Evolutionary conservation across 768 basidiomycete genomes (phyloP), one percentile per base, ranked within the genome.

Genomic region (Pleurotus sapidus): DNA sequence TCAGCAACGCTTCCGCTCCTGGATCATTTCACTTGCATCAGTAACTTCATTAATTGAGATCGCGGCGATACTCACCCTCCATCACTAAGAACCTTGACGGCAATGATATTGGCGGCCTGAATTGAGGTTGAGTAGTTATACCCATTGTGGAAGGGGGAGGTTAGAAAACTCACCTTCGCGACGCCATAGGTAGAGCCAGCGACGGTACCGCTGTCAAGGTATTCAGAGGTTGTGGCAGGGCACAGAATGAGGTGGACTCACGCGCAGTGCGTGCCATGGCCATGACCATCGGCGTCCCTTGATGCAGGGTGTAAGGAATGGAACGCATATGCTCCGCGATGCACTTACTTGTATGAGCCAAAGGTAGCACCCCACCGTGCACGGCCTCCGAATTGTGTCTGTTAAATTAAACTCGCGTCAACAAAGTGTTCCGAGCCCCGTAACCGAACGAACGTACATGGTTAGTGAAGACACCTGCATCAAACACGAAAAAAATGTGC

Each of bases 251-350:
- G 25, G 4, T 11, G 5, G 1, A 63, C 72, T 55, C 57, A 73
- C 70, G 74, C 70, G 59, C 53, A 62, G 63, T 76, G 76, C 34
- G 77, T 77, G n/a, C 77, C 78, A 57, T 78, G 77, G n/a, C 76
- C 76, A 60, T 74, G 64, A 15, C 70, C 74, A 60, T 78, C 77
- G 25, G 64, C 64, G 24, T 63, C 38, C 39, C 61, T 60, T 50
- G 59, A 39, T 3, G 24, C 46, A 17, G 43, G 9, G 30, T 7
- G 55, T 47, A 18, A 17, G 34, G 37, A 5, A 18, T 27, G 14
- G 38, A 34, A 34, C 1, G 30, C 30, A 34, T 34, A 34, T 34
- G 30, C 30, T 37, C n/a, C 12, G 11, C 24, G 48, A 17, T 7
- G 20, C 15, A n/a, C 38, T 37, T 23, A 58, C 57, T 58, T 30